These are phyloP conservation scores for Tuber brumale DNA, from an alignment of 495 filamentous ascomycete species.

Conservation along the genomic window DNA sequence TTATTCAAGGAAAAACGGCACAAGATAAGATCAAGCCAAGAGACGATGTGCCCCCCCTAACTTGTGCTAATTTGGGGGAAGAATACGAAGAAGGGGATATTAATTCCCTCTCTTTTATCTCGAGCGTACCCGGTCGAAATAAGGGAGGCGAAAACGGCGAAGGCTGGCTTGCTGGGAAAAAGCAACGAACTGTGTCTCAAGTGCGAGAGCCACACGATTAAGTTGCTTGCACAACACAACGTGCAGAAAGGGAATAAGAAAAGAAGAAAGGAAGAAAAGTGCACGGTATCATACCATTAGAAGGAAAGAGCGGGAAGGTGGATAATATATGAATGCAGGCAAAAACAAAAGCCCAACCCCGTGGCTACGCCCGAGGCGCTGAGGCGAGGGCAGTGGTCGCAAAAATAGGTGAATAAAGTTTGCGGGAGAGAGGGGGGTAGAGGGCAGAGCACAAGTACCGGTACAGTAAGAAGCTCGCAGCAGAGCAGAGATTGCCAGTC, in stretches of 20 bases:
- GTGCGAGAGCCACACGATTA: constrained; percentile 23
- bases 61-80: background rate
- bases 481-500: background rate
- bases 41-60: background rate
- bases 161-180: constrained; percentile 10
- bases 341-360: background rate
- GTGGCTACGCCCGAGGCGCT: background rate
- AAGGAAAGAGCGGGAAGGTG: constrained; percentile 21
- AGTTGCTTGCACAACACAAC: constrained; percentile 17
- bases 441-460: background rate
- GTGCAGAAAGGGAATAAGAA: constrained; percentile 7
- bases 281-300: constrained; percentile 3
- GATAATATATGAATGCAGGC: background rate
- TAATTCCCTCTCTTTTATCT: constrained; percentile 7
- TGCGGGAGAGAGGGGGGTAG: background rate
- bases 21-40: background rate
- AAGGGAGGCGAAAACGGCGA: background rate
- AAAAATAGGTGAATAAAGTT: background rate
- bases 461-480: background rate
- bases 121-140: background rate
- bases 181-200: constrained; percentile 12
- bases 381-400: background rate
- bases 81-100: background rate
- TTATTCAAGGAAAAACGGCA: background rate
- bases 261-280: constrained; percentile 7